Evolutionary conservation across 2,329 filamentous ascomycete species (phyloP).

Genomic region (Gnomoniopsis smithogilvyi): DNA sequence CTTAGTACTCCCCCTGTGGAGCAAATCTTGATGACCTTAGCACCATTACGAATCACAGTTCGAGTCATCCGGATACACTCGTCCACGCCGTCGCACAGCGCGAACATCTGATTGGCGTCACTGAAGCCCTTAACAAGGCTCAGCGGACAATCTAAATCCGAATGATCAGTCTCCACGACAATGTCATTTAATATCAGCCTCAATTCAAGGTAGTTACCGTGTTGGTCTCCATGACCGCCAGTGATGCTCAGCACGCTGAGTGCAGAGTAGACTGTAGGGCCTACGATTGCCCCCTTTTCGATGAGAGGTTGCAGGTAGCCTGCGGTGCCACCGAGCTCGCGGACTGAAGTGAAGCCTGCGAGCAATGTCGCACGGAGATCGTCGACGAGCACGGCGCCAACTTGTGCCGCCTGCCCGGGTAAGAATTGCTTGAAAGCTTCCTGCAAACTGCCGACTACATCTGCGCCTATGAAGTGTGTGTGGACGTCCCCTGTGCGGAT

Average conservation of each 20-base stretch:
- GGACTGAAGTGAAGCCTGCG: slow-evolving; percentile 48
- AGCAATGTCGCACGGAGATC: slow-evolving; percentile 40
- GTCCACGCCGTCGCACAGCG: slow-evolving; percentile 42
- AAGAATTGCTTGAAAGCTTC: slow-evolving; percentile 22
- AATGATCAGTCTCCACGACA: no score
- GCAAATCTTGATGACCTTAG: slow-evolving; percentile 45
- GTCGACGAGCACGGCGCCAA: slow-evolving; percentile 37
- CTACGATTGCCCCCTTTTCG: slow-evolving; percentile 39
- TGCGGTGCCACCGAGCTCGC: slow-evolving; percentile 45
- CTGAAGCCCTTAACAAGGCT: slow-evolving; percentile 29
- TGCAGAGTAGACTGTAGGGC: slow-evolving; percentile 47
- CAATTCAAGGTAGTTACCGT: slow-evolving; percentile 15
- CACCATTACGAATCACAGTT: slow-evolving; percentile 40
- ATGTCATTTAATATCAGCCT: no score
- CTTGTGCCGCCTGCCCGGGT: slow-evolving; percentile 26
- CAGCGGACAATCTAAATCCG: slow-evolving; percentile 26
- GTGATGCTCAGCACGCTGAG: slow-evolving; percentile 42
- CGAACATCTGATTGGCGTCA: slow-evolving; percentile 28
- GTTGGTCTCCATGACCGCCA: slow-evolving; percentile 46
- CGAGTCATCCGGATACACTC: slow-evolving; percentile 42
- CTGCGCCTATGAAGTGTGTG: slow-evolving; percentile 41
- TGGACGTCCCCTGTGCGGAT: slow-evolving; percentile 39
- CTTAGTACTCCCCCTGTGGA: slow-evolving; percentile 42
- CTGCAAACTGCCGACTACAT: slow-evolving; percentile 20
- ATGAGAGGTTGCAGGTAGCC: slow-evolving; percentile 41